Percentiles rank a stretch among this genome's conserved stretches.
Evolutionary conservation across 768 basidiomycete genomes (phyloP).

Genomic region (Rhizopogon rudus): DNA sequence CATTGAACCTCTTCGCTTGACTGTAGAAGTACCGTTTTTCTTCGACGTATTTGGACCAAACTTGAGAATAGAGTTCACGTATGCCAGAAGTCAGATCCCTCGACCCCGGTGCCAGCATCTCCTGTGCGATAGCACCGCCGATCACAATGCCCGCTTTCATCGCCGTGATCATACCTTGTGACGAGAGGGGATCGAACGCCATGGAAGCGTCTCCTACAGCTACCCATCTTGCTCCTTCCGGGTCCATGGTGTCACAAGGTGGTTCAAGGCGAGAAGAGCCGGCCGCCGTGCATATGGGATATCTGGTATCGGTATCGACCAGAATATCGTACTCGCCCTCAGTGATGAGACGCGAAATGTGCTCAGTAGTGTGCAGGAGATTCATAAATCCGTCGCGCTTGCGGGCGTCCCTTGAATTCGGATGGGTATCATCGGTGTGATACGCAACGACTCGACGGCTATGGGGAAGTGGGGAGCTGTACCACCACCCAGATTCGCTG

Average conservation of each 20-base stretch:
- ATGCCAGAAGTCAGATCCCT: neutral
- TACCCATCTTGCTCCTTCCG: slow-evolving; percentile 18
- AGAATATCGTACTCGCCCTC: slow-evolving; percentile 18
- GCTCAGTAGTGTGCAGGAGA: slow-evolving; percentile 19
- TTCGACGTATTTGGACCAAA: slow-evolving; percentile 2
- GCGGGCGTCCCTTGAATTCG: slow-evolving; percentile 20
- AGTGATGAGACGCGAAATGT: slow-evolving; percentile 18
- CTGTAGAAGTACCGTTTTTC: slow-evolving; percentile 1
- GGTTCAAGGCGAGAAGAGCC: slow-evolving; percentile 23
- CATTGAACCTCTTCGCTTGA: slow-evolving; percentile 1
- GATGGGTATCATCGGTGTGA: slow-evolving; percentile 23
- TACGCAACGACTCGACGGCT: slow-evolving; percentile 28
- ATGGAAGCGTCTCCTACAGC: slow-evolving; percentile 35
- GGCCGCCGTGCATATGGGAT: slow-evolving; percentile 25
- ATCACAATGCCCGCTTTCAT: slow-evolving; percentile 24
- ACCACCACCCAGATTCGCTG: slow-evolving; percentile 29
- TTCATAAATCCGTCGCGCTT: slow-evolving; percentile 24
- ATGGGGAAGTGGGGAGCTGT: slow-evolving; percentile 25
- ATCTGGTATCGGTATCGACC: slow-evolving; percentile 4
- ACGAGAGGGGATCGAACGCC: slow-evolving; percentile 36
- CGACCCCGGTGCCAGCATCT: neutral
- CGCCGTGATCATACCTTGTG: slow-evolving; percentile 35
- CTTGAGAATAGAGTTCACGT: slow-evolving; percentile 1
- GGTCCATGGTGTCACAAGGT: slow-evolving; percentile 2
- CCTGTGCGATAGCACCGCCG: slow-evolving; percentile 11